Evolutionary conservation across 495 filamentous ascomycete genomes (phyloP).

Genomic region (Penicillium cinerascens): DNA sequence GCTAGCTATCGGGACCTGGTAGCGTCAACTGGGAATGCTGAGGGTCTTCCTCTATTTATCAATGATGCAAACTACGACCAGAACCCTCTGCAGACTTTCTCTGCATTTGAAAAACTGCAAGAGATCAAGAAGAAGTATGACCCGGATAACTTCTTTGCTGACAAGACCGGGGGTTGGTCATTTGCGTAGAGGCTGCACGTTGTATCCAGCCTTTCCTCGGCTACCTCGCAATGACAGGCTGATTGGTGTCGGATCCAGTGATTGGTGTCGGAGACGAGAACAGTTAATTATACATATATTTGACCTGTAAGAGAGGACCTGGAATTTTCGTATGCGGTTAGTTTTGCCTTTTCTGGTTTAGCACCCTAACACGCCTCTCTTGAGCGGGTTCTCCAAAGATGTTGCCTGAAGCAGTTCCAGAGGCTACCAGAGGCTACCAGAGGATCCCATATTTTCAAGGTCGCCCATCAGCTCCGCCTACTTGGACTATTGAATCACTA

Average conservation of each 20-base stretch:
- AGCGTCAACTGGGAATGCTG: conserved; percentile 19
- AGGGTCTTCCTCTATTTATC: conserved; percentile 31
- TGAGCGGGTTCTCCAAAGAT: too few relatives aligned
- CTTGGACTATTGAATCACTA: too few relatives aligned
- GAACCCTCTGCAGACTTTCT: conserved; percentile 30
- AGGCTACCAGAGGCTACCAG: too few relatives aligned
- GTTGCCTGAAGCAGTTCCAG: too few relatives aligned
- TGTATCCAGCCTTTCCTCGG: not conserved
- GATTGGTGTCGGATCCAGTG: not conserved
- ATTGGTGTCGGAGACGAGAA: not conserved
- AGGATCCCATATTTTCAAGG: too few relatives aligned
- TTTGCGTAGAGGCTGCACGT: conserved; percentile 14
- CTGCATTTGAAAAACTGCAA: conserved; percentile 24
- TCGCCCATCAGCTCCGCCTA: too few relatives aligned
- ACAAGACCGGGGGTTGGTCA: conserved; percentile 34
- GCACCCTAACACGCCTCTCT: too few relatives aligned
- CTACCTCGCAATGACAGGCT: not conserved
- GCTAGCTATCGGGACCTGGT: conserved; percentile 32
- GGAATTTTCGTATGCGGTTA: too few relatives aligned
- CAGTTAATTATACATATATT: not conserved
- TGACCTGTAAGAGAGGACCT: too few relatives aligned
- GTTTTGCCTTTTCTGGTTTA: too few relatives aligned
- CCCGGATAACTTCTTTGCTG: conserved; percentile 33
- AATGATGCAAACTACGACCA: conserved; percentile 34
- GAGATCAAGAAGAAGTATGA: conserved; percentile 37